Evolutionary conservation across 192 early-diverging fungal species (phyloP).

Genomic region (Umbelopsis sp.): DNA sequence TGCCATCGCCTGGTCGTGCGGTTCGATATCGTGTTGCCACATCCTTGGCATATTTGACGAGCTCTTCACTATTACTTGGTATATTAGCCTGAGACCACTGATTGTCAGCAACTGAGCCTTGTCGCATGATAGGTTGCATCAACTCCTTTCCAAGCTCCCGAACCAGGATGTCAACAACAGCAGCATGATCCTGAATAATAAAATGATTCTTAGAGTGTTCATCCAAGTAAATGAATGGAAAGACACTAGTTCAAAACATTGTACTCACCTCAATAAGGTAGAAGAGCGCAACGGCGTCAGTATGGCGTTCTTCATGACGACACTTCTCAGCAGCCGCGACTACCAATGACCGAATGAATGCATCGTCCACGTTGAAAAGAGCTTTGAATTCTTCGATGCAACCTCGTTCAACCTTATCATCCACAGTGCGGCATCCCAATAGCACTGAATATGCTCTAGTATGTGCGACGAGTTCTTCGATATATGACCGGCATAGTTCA

Average conservation of each 20-base stretch:
- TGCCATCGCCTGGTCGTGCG: not conserved
- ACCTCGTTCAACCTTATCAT: conserved; percentile 2
- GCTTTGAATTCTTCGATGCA: not conserved
- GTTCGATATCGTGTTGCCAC: not conserved
- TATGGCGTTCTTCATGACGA: not conserved
- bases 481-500: conserved; percentile 12
- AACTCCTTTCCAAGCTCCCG: conserved; percentile 12
- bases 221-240: not conserved
- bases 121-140: conserved; percentile 1
- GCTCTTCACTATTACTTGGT: conserved; percentile 11
- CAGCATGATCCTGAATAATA: not conserved
- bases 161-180: not conserved
- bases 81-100: not conserved
- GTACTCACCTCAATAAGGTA: conserved; percentile 1
- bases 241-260: not conserved
- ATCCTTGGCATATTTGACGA: conserved; percentile 2
- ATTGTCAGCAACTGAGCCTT: too few species aligned
- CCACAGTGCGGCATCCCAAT: not conserved
- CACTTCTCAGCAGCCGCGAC: conserved; percentile 7
- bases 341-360: not conserved
- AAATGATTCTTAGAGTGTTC: not conserved
- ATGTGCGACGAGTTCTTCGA: conserved; percentile 4
- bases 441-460: conserved; percentile 3
- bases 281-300: not conserved
- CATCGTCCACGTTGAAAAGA: not conserved